Percentiles rank a stretch among this genome's conserved stretches.
phyloP scores from a whole-genome alignment of 495 filamentous ascomycete species.

The Talaromyces trachyspermus region DNA sequence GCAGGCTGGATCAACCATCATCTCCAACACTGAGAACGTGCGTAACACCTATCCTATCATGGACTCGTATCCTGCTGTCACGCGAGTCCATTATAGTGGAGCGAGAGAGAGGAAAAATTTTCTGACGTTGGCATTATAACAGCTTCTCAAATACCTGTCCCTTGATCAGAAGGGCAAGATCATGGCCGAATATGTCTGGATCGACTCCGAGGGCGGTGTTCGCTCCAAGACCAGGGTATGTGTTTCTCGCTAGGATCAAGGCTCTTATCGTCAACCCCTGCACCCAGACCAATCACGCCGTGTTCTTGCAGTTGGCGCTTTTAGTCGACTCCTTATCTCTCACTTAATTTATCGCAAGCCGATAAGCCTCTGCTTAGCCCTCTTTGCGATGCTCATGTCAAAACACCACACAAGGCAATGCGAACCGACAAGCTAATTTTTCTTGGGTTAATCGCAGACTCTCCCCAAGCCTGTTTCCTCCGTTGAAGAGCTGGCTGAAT shows the following conservation, averaged over 20 bases:
- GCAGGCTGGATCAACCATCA: constrained; percentile 45
- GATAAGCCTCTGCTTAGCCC: constrained; percentile 22
- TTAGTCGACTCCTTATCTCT: constrained; percentile 5
- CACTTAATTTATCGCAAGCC: neutral
- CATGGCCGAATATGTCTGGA: constrained; percentile 98
- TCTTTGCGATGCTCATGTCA: neutral
- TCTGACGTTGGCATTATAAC: constrained; percentile 17
- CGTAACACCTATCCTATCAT: constrained; percentile 22
- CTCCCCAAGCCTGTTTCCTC: constrained; percentile 55
- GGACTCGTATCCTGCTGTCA: neutral
- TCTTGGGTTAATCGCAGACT: constrained; percentile 50
- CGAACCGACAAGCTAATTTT: constrained; percentile 8
- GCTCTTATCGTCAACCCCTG: too few species aligned
- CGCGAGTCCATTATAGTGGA: neutral
- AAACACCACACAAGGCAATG: neutral
- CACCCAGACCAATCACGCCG: constrained; percentile 2
- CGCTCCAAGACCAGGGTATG: constrained; percentile 92
- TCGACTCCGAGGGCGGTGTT: constrained; percentile 68
- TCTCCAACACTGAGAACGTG: constrained; percentile 67
- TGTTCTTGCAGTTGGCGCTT: too few species aligned
- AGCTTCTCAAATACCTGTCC: constrained; percentile 88
- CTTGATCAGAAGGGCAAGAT: constrained; percentile 81
- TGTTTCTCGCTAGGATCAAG: neutral
- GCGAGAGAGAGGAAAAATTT: neutral
- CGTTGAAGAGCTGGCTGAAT: constrained; percentile 85